Evolutionary conservation across 768 basidiomycete genomes (phyloP).

Genomic region (Xanthoconium purpureum): DNA sequence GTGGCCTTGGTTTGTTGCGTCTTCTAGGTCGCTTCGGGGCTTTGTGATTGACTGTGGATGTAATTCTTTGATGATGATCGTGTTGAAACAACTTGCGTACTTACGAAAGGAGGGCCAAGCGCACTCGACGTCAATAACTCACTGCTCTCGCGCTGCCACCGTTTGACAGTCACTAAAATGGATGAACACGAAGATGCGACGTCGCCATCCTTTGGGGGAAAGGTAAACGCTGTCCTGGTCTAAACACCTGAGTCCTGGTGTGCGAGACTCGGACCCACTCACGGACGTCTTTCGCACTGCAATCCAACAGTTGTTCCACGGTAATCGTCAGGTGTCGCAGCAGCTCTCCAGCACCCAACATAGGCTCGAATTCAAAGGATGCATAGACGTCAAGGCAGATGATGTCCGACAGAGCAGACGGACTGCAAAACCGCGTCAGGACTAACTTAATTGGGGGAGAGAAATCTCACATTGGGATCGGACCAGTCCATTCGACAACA

Average conservation of each 20-base stretch:
- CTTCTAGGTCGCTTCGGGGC: background rate
- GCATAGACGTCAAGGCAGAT: background rate
- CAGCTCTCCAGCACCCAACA: no score
- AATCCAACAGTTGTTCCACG: no score
- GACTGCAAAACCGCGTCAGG: background rate
- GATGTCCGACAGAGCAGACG: background rate
- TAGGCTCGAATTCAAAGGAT: no score
- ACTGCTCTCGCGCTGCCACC: no score
- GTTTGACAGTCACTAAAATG: no score
- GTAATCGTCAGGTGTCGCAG: no score
- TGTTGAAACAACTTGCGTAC: background rate
- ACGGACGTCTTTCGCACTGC: background rate
- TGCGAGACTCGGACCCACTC: background rate
- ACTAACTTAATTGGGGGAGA: background rate
- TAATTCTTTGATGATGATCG: background rate
- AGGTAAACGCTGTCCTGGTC: background rate
- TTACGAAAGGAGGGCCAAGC: background rate
- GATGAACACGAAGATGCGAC: no score
- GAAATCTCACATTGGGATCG: no score
- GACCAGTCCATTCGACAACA: background rate
- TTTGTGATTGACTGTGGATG: background rate
- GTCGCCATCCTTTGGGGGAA: no score
- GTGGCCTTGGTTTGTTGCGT: background rate
- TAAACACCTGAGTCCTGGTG: background rate
- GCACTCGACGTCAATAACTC: background rate